Evolutionary conservation across 2,329 filamentous ascomycete species (phyloP).

Genomic region (Fusarium lateritium): DNA sequence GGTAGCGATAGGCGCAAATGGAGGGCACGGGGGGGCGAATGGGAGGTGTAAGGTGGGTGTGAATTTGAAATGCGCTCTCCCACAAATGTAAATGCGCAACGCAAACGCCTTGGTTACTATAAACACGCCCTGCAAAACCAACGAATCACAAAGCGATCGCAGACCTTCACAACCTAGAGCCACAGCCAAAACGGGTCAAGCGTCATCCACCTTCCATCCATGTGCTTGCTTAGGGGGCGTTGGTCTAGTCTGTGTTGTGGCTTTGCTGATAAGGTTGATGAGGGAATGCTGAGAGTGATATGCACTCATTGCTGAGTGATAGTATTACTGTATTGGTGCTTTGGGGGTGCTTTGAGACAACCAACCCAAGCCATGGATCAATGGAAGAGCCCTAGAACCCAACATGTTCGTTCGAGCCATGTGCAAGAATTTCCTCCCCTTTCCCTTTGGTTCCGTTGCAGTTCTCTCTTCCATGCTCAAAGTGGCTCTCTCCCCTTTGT

Average conservation of each 20-base stretch:
- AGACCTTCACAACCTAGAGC: constrained; percentile 2
- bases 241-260: constrained; percentile 17
- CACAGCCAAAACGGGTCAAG: constrained; percentile 34
- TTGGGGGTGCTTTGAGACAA: constrained; percentile 18
- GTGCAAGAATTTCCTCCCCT: constrained; percentile 8
- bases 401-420: constrained; percentile 13
- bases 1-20: constrained; percentile 41
- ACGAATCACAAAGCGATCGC: constrained; percentile 5
- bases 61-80: constrained; percentile 2
- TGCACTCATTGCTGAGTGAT: constrained; percentile 19
- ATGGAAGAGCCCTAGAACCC: constrained; percentile 33
- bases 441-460: constrained; percentile 28
- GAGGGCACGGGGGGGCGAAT: constrained; percentile 26
- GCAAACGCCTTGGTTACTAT: constrained; percentile 29
- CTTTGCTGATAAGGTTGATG: constrained; percentile 46
- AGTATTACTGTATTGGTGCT: constrained; percentile 6
- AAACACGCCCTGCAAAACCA: constrained; percentile 12
- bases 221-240: constrained; percentile 34
- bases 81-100: neutral
- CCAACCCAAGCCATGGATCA: constrained; percentile 10
- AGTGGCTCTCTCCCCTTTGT: constrained; percentile 36
- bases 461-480: constrained; percentile 25
- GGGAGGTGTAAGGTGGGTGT: constrained; percentile 26
- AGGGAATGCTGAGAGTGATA: constrained; percentile 30
- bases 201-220: constrained; percentile 15